A percentile compares a stretch with the other conserved stretches of the same genome.
Conservation (phyloP, 2,329 filamentous ascomycete genomes). For the Eutypella sp. region DNA sequence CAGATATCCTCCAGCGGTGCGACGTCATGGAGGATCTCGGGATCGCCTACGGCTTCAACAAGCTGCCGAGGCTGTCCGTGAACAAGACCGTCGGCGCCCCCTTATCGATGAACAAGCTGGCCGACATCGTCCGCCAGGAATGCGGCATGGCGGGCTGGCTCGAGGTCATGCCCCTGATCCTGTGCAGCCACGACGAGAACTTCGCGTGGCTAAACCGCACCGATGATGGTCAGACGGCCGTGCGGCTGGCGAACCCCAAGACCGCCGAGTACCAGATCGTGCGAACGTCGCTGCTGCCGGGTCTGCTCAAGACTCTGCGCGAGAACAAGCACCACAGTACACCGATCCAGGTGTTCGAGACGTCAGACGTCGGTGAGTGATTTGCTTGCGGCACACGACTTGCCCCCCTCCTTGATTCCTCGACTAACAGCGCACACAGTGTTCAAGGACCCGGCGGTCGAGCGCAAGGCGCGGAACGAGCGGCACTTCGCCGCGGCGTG, state of each 20-base stretch:
- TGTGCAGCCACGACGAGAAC: slow-evolving; percentile 98
- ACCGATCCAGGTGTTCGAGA: slow-evolving; percentile 76
- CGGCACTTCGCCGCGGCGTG: slow-evolving; percentile 93
- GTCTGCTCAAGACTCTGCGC: slow-evolving; percentile 71
- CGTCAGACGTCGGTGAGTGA: slow-evolving; percentile 57
- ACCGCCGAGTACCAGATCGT: slow-evolving; percentile 77
- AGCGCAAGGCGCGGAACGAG: slow-evolving; percentile 88
- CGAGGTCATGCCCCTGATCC: slow-evolving; percentile 91
- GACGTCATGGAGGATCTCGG: slow-evolving; percentile 99
- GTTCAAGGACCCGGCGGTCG: slow-evolving; percentile 76
- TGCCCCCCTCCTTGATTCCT: not conserved
- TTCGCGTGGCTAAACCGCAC: slow-evolving; percentile 84
- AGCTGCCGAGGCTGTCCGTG: slow-evolving; percentile 79
- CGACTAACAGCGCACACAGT: slow-evolving; percentile 58
- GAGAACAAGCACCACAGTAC: slow-evolving; percentile 73
- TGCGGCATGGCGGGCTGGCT: slow-evolving; percentile 92
- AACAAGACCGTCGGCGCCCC: slow-evolving; percentile 84
- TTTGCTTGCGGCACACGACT: slow-evolving; percentile 71
- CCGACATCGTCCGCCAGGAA: slow-evolving; percentile 84
- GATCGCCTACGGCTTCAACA: slow-evolving; percentile 97
- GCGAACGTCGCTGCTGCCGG: slow-evolving; percentile 67
- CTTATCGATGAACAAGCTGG: slow-evolving; percentile 87
- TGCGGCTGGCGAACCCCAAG: slow-evolving; percentile 73
- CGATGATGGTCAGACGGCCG: slow-evolving; percentile 65
- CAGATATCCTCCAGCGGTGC: slow-evolving; percentile 92